Conservation (phyloP, 2,329 filamentous ascomycete species). For the Parastagonospora avenae region DNA sequence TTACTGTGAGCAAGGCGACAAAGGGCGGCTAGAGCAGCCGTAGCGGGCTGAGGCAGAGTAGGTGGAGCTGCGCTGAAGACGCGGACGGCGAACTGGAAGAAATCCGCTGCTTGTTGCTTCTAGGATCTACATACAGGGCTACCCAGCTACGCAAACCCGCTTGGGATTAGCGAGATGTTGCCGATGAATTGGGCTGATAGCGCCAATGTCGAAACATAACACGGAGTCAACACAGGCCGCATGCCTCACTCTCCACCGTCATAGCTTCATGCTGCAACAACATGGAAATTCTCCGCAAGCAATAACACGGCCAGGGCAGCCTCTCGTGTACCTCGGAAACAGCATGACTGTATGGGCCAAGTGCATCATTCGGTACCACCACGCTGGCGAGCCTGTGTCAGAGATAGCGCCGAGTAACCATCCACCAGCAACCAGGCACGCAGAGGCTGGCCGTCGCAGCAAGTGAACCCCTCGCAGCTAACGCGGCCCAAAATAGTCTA, state of each 20-base stretch:
- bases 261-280: slow-evolving; percentile 21
- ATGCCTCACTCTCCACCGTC: slow-evolving; percentile 30
- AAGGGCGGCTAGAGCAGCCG: slow-evolving; percentile 29
- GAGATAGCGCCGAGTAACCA: slow-evolving; percentile 31
- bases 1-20: slow-evolving; percentile 24
- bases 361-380: slow-evolving; percentile 29
- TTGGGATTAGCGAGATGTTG: slow-evolving; percentile 40
- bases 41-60: slow-evolving; percentile 33
- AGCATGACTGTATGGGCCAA: slow-evolving; percentile 13
- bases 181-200: slow-evolving; percentile 40
- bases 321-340: slow-evolving; percentile 3
- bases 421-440: slow-evolving; percentile 35
- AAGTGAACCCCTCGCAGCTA: slow-evolving; percentile 29
- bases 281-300: slow-evolving; percentile 2
- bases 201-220: slow-evolving; percentile 40
- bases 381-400: slow-evolving; percentile 19
- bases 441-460: slow-evolving; percentile 17
- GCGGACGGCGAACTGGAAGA: slow-evolving; percentile 37
- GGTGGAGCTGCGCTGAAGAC: slow-evolving; percentile 36
- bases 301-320: slow-evolving; percentile 3
- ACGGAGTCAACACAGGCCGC: slow-evolving; percentile 36
- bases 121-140: slow-evolving; percentile 41
- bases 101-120: slow-evolving; percentile 40
- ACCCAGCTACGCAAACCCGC: slow-evolving; percentile 19
- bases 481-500: slow-evolving; percentile 39